Conservation (phyloP, 2,329 filamentous ascomycete genomes). For the Diaporthe sp. region DNA sequence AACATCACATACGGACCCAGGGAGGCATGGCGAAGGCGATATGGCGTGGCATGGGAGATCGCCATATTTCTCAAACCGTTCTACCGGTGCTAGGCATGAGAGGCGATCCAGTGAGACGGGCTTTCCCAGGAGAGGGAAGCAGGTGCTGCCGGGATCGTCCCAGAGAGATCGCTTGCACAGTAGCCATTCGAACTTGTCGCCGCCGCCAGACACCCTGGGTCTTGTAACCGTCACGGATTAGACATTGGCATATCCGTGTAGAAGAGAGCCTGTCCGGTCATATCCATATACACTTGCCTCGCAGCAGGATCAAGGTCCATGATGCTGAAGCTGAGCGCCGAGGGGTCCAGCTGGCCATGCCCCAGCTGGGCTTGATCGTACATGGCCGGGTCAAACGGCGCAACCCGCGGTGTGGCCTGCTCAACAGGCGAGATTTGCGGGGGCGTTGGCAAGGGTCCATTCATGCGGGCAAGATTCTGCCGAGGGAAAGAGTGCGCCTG, state of each 20-base stretch:
- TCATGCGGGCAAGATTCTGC: slow-evolving; percentile 21
- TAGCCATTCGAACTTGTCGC: slow-evolving; percentile 5
- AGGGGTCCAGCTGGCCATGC: slow-evolving; percentile 15
- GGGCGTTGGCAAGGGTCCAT: slow-evolving; percentile 12
- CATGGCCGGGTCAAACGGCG: slow-evolving; percentile 15
- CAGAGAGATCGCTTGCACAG: not conserved
- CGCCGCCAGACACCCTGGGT: slow-evolving; percentile 5
- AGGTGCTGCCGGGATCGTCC: not conserved
- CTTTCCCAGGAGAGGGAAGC: not conserved
- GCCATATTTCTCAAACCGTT: no score
- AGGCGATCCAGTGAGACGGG: not conserved
- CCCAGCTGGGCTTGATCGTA: slow-evolving; percentile 26
- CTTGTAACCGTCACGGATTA: slow-evolving; percentile 25
- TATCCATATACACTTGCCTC: slow-evolving; percentile 29
- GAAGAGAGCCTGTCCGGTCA: slow-evolving; percentile 31
- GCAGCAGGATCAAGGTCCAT: slow-evolving; percentile 30
- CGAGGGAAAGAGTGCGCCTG: slow-evolving; percentile 15
- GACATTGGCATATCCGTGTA: slow-evolving; percentile 32
- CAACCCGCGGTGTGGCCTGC: slow-evolving; percentile 14
- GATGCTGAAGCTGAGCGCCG: slow-evolving; percentile 30
- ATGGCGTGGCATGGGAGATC: not conserved
- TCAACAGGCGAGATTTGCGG: slow-evolving; percentile 16
- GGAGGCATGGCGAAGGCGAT: not conserved
- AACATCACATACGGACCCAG: slow-evolving; percentile 13
- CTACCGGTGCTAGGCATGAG: not conserved